Conservation (phyloP, 129 eudicot genomes). For the Gnaphalium uliginosum region DNA sequence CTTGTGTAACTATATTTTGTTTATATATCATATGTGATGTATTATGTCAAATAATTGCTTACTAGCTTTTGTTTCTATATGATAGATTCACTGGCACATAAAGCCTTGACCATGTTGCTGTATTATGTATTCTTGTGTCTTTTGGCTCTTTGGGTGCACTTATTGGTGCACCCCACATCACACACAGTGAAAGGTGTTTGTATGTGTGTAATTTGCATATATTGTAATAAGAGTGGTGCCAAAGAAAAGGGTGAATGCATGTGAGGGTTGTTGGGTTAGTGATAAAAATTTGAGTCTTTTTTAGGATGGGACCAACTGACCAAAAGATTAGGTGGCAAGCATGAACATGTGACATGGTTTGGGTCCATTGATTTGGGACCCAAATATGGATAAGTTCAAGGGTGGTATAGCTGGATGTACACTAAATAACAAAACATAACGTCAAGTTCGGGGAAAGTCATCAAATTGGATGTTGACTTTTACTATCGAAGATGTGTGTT, state of each 20-base stretch:
- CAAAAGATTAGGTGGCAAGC: conserved; percentile 39
- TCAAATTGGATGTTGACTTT: conserved; percentile 33
- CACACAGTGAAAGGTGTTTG: conserved; percentile 28
- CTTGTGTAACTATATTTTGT: conserved; percentile 39
- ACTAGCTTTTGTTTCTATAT: conserved; percentile 3
- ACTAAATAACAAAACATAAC: conserved; percentile 34
- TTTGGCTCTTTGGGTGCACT: conserved; percentile 6
- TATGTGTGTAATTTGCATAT: conserved; percentile 17
- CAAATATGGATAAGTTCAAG: conserved; percentile 34
- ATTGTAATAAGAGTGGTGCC: conserved; percentile 15
- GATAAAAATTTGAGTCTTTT: conserved; percentile 15
- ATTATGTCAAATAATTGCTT: conserved; percentile 22
- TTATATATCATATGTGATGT: conserved; percentile 33
- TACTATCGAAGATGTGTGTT: conserved; percentile 7
- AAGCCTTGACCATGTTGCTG: background rate
- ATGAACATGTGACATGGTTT: conserved; percentile 28
- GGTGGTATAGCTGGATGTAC: conserved; percentile 32
- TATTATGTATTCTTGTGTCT: background rate
- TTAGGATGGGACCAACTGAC: conserved; percentile 37
- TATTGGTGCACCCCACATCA: conserved; percentile 16
- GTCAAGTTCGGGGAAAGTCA: conserved; percentile 17
- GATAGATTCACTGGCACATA: conserved; percentile 7
- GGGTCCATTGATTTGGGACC: conserved; percentile 32
- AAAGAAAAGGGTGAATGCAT: conserved; percentile 36
- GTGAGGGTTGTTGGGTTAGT: conserved; percentile 41